Evolutionary conservation across 2,329 filamentous ascomycete genomes (phyloP).

Genomic region (Colletotrichum caudatum): DNA sequence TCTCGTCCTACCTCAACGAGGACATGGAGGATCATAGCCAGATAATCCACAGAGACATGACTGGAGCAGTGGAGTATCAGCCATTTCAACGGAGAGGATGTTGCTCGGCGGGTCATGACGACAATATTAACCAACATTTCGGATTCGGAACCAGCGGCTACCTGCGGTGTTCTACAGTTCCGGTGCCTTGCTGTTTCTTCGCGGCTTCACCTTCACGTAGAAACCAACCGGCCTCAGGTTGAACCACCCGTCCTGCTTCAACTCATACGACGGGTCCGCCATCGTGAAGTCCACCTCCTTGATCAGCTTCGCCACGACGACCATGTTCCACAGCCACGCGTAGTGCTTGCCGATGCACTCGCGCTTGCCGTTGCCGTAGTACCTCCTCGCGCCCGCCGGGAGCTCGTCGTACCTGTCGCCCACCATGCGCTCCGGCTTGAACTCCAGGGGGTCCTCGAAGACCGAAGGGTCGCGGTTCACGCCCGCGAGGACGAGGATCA

Average conservation of each 20-base stretch:
- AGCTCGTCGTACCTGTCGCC: constrained; percentile 58
- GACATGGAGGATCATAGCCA: too few species aligned
- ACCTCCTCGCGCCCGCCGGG: constrained; percentile 60
- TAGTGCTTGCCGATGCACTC: constrained; percentile 65
- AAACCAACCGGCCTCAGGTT: constrained; percentile 63
- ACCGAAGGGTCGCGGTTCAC: constrained; percentile 63
- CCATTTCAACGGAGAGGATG: not conserved
- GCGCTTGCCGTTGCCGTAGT: constrained; percentile 65
- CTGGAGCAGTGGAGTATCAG: not conserved
- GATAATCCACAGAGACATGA: not conserved
- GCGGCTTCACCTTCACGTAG: constrained; percentile 56
- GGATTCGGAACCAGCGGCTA: not conserved
- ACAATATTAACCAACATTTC: not conserved
- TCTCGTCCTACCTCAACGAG: not conserved
- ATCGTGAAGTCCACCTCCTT: constrained; percentile 60
- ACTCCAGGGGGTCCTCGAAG: constrained; percentile 60
- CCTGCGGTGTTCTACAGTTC: not conserved
- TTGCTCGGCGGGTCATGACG: not conserved
- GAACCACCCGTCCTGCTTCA: constrained; percentile 65
- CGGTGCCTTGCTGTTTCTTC: constrained; percentile 41
- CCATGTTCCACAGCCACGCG: constrained; percentile 60
- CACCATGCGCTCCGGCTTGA: constrained; percentile 63
- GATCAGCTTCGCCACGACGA: constrained; percentile 58
- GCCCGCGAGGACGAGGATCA: constrained; percentile 63
- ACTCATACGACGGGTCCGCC: constrained; percentile 54